Conservation (phyloP, 164 flowering plant species). For the Dillenia turbinata region DNA sequence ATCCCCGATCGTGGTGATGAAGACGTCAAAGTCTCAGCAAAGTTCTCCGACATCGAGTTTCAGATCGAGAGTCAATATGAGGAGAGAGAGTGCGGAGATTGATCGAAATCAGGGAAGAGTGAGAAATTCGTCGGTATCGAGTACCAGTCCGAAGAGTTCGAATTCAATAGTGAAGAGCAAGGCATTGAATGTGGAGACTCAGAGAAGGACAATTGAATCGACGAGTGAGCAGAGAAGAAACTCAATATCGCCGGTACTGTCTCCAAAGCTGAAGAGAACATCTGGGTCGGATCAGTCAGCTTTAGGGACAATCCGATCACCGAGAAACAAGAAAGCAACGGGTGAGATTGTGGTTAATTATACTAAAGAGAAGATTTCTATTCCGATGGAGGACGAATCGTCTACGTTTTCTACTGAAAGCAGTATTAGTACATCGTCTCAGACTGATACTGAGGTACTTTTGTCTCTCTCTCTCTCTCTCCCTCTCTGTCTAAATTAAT, state of each 20-base stretch:
- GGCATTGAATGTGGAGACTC: constrained; percentile 35
- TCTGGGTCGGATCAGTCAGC: constrained; percentile 26
- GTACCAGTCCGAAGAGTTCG: constrained; percentile 33
- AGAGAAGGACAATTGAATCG: constrained; percentile 32
- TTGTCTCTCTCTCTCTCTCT: background rate
- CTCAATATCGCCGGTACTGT: constrained; percentile 43
- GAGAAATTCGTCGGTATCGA: constrained; percentile 35
- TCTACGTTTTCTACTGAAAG: constrained; percentile 42
- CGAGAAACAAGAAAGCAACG: constrained; percentile 36
- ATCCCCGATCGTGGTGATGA: constrained; percentile 63
- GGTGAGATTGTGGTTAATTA: constrained; percentile 18
- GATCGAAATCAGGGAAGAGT: constrained; percentile 19
- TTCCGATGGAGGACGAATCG: constrained; percentile 35
- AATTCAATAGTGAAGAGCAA: constrained; percentile 32
- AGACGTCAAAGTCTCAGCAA: constrained; percentile 35
- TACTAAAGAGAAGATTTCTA: constrained; percentile 12
- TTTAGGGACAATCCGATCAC: constrained; percentile 28
- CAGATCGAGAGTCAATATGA: constrained; percentile 33
- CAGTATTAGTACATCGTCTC: constrained; percentile 54
- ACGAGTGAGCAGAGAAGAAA: constrained; percentile 28
- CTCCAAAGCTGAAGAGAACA: constrained; percentile 44
- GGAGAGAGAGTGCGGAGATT: constrained; percentile 26
- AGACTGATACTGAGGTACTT: constrained; percentile 57
- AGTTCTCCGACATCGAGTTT: constrained; percentile 31
- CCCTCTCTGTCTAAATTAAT: background rate